Percentiles rank a stretch among this genome's conserved stretches.
phyloP scores from a whole-genome alignment of 2,329 filamentous ascomycete species.

The Ramularia endophylla region DNA sequence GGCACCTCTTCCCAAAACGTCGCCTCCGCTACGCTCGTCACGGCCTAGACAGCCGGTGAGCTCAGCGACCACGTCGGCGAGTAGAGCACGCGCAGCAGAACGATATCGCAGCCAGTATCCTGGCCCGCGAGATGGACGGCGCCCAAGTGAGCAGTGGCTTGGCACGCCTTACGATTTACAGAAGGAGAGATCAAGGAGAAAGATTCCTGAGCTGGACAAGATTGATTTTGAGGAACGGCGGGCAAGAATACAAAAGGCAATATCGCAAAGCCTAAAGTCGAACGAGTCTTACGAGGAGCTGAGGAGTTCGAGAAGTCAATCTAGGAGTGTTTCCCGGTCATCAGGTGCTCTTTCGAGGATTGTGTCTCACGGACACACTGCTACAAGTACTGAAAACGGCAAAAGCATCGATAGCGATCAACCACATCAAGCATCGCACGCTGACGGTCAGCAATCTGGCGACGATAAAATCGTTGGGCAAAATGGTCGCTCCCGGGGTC shows the following conservation, averaged over 20 bases:
- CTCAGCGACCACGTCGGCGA: slow-evolving; percentile 64
- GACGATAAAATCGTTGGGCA: background rate
- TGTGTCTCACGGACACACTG: slow-evolving; percentile 21
- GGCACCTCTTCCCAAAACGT: slow-evolving; percentile 63
- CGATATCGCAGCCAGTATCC: slow-evolving; percentile 43
- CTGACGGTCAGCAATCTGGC: slow-evolving; percentile 9
- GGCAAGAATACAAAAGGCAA: slow-evolving; percentile 76
- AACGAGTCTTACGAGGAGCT: slow-evolving; percentile 44
- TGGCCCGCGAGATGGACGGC: slow-evolving; percentile 31
- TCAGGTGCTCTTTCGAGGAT: slow-evolving; percentile 11
- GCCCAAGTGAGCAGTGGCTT: slow-evolving; percentile 51
- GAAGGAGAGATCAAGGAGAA: slow-evolving; percentile 32
- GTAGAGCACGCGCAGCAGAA: slow-evolving; percentile 60
- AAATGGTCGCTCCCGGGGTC: slow-evolving; percentile 10
- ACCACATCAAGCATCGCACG: slow-evolving; percentile 8
- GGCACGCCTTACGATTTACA: slow-evolving; percentile 80
- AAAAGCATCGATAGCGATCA: no score
- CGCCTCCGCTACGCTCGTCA: slow-evolving; percentile 74
- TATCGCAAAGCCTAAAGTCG: slow-evolving; percentile 75
- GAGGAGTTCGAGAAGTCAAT: slow-evolving; percentile 14
- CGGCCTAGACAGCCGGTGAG: slow-evolving; percentile 75
- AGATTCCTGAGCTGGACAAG: slow-evolving; percentile 59
- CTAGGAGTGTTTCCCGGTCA: slow-evolving; percentile 12
- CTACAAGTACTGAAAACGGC: slow-evolving; percentile 36
- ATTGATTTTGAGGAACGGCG: slow-evolving; percentile 81